Evolutionary conservation across 2,329 filamentous ascomycete genomes (phyloP).

Genomic region (Ophiostoma ips): DNA sequence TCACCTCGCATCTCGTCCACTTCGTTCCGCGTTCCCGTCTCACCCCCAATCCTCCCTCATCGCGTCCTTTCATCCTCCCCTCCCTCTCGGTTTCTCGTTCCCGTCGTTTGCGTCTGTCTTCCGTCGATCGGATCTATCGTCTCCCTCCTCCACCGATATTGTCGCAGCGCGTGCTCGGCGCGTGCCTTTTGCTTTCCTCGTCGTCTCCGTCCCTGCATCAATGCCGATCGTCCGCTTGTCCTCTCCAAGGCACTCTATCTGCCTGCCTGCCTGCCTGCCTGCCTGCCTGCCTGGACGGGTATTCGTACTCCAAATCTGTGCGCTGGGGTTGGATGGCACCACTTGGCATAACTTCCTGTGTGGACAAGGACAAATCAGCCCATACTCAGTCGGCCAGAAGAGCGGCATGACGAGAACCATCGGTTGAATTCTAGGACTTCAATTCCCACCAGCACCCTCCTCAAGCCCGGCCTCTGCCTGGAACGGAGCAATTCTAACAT

Average conservation of each 20-base stretch:
- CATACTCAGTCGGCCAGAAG: too few species aligned
- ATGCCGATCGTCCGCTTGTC: not conserved
- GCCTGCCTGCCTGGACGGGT: not conserved
- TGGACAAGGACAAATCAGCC: too few species aligned
- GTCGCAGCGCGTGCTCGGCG: too few species aligned
- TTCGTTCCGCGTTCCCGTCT: too few species aligned
- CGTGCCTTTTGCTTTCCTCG: not conserved
- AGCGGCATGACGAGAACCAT: too few species aligned
- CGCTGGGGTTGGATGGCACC: too few species aligned
- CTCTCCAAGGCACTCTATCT: constrained; percentile 1
- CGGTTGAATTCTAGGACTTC: not conserved
- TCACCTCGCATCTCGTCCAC: constrained; percentile 4
- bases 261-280: constrained; percentile 11
- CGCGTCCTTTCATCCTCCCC: not conserved
- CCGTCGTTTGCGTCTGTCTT: not conserved
- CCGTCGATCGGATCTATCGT: not conserved
- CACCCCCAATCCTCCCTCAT: constrained; percentile 7
- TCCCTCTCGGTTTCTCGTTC: not conserved
- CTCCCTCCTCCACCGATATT: not conserved
- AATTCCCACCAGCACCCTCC: not conserved
- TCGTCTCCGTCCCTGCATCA: not conserved
- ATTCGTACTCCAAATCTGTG: not conserved
- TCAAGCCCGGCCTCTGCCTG: not conserved
- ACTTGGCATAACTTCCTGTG: too few species aligned
- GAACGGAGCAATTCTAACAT: constrained; percentile 34